Percentiles rank a stretch among this genome's conserved stretches.
These are phyloP conservation scores for Sugiyamaella castrensis DNA, from an alignment of 1,139 yeast species.

Conservation along the genomic window DNA sequence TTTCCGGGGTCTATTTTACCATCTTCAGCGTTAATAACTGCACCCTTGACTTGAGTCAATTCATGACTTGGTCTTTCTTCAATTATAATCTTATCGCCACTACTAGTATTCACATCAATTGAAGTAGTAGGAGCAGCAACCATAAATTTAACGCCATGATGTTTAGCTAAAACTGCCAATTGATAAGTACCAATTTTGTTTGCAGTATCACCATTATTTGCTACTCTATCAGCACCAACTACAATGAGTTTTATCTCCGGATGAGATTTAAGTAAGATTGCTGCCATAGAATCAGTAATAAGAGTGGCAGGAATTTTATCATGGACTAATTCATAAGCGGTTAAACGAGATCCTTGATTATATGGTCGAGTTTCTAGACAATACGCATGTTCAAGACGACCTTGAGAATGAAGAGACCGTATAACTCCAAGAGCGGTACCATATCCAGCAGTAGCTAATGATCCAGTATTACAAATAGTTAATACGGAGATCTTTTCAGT, in stretches of 20 bases:
- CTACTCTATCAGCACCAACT: constrained; percentile 98
- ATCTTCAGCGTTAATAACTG: constrained; percentile 39
- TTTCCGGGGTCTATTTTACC: constrained; percentile 33
- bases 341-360: constrained; percentile 91
- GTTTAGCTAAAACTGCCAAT: constrained; percentile 64
- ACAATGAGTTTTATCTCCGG: constrained; percentile 76
- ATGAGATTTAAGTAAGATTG: constrained; percentile 55
- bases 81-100: constrained; percentile 74
- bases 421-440: constrained; percentile 95
- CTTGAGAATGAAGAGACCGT: constrained; percentile 53
- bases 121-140: constrained; percentile 97
- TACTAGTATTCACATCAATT: constrained; percentile 61
- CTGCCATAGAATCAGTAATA: constrained; percentile 89
- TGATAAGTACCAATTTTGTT: constrained; percentile 97
- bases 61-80: constrained; percentile 86
- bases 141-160: constrained; percentile 64
- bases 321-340: constrained; percentile 84
- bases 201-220: constrained; percentile 84
- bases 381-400: constrained; percentile 63
- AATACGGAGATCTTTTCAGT: constrained; percentile 60
- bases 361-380: constrained; percentile 96
- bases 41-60: constrained; percentile 75
- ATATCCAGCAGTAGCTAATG: constrained; percentile 94
- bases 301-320: constrained; percentile 85
- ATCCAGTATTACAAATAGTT: constrained; percentile 63